These are phyloP conservation scores for Trypanosoma melophagium DNA, from an alignment of 208 protist genomes.

Conservation along the genomic window DNA sequence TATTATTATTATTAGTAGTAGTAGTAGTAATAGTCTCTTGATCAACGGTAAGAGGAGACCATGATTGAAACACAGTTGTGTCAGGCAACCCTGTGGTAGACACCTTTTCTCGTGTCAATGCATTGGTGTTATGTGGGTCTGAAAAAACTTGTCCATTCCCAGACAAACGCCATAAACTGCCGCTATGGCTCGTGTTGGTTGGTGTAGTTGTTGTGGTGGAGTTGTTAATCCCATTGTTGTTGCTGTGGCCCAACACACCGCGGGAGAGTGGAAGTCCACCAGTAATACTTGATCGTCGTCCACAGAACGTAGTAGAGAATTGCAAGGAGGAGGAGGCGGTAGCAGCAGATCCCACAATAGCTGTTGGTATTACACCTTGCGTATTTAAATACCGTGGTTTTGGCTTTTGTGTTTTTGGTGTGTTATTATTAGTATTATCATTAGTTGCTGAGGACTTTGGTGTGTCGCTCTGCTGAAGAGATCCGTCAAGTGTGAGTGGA, in stretches of 20 bases:
- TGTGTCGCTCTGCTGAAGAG: slow-evolving; percentile 1
- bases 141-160: background rate
- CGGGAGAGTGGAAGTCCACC: background rate
- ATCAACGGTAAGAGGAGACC: slow-evolving; percentile 60
- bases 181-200: no score
- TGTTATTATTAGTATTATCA: background rate
- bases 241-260: slow-evolving; percentile 5
- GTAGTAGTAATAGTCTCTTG: slow-evolving; percentile 22
- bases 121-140: background rate
- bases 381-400: background rate
- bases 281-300: background rate
- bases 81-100: slow-evolving; percentile 30
- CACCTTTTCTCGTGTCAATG: background rate
- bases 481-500: slow-evolving; percentile 12
- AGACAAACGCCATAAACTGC: background rate
- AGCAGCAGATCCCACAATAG: no score
- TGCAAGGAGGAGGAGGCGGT: background rate
- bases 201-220: no score
- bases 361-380: no score
- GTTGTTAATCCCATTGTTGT: background rate
- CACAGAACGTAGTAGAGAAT: slow-evolving; percentile 2
- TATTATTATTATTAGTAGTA: background rate
- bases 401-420: background rate
- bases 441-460: background rate
- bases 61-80: slow-evolving; percentile 62